These are phyloP conservation scores for Schrenkiella parvula DNA, from an alignment of 345 rosid species.

Conservation along the genomic window DNA sequence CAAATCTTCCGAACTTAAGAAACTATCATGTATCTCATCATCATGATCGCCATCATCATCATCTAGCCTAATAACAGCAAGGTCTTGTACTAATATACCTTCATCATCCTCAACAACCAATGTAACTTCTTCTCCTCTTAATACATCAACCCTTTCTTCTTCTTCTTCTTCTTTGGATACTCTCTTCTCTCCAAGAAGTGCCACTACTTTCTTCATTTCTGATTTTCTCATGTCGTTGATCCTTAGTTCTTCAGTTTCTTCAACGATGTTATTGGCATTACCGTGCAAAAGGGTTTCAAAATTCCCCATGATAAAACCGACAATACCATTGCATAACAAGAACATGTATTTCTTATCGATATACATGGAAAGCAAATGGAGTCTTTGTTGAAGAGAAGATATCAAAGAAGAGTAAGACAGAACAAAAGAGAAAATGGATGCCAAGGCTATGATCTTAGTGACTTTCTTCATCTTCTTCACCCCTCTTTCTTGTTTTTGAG, in stretches of 20 bases:
- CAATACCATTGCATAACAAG: slow-evolving; percentile 67
- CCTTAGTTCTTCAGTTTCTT: background rate
- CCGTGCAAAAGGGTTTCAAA: slow-evolving; percentile 9
- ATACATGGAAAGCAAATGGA: slow-evolving; percentile 20
- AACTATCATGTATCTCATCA: slow-evolving; percentile 15
- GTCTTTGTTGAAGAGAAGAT: slow-evolving; percentile 31
- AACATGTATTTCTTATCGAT: slow-evolving; percentile 59
- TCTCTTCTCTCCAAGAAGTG: slow-evolving; percentile 18
- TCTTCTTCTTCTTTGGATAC: slow-evolving; percentile 12
- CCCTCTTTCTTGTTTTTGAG: slow-evolving; percentile 5
- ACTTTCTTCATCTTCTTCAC: slow-evolving; percentile 32
- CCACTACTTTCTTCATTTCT: slow-evolving; percentile 14
- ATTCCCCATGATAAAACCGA: slow-evolving; percentile 38
- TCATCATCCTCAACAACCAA: slow-evolving; percentile 24
- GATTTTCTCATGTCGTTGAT: background rate
- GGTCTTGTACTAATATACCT: slow-evolving; percentile 17
- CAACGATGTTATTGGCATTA: background rate
- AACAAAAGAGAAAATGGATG: slow-evolving; percentile 40
- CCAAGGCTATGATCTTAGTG: slow-evolving; percentile 29
- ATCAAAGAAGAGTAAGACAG: slow-evolving; percentile 30
- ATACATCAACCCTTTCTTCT: background rate
- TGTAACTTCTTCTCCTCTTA: background rate
- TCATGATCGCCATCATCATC: slow-evolving; percentile 14
- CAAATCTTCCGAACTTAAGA: slow-evolving; percentile 52
- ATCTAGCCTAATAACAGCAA: background rate